These are phyloP conservation scores for Prosopis cineraria DNA, from an alignment of 306 rosid genomes.

Conservation along the genomic window DNA sequence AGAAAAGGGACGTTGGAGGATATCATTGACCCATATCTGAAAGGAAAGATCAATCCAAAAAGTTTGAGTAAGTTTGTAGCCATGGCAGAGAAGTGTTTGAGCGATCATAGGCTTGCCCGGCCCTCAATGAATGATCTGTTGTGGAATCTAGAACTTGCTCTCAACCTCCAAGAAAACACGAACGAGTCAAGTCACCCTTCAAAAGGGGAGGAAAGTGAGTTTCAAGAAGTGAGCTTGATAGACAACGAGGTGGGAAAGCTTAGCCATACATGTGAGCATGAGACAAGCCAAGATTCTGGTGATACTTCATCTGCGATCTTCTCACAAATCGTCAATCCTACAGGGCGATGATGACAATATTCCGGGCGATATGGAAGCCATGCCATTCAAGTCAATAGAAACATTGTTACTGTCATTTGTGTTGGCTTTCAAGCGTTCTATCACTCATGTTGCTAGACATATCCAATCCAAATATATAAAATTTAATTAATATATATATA, in stretches of 20 bases:
- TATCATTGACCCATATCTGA: constrained; percentile 51
- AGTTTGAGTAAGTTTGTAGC: constrained; percentile 57
- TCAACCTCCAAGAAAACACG: constrained; percentile 38
- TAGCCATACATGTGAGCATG: constrained; percentile 36
- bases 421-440: not conserved
- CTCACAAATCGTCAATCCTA: constrained; percentile 42
- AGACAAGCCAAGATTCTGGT: constrained; percentile 9
- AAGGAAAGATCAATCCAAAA: constrained; percentile 45
- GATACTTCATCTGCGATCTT: constrained; percentile 39
- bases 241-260: constrained; percentile 8
- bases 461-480: not conserved
- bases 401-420: not conserved
- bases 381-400: not conserved
- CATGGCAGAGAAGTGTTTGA: constrained; percentile 56
- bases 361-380: constrained; percentile 6
- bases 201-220: not conserved
- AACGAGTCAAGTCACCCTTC: constrained; percentile 18
- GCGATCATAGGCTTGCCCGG: constrained; percentile 48
- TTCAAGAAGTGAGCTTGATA: constrained; percentile 35
- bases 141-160: constrained; percentile 66
- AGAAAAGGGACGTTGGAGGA: constrained; percentile 50
- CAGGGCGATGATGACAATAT: constrained; percentile 33
- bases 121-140: constrained; percentile 61
- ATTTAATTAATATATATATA: not conserved
- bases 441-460: not conserved